Percentiles rank a stretch among this genome's conserved stretches.
Evolutionary conservation across 2,329 filamentous ascomycete species (phyloP).

Genomic region (Didymellaceae sp.): DNA sequence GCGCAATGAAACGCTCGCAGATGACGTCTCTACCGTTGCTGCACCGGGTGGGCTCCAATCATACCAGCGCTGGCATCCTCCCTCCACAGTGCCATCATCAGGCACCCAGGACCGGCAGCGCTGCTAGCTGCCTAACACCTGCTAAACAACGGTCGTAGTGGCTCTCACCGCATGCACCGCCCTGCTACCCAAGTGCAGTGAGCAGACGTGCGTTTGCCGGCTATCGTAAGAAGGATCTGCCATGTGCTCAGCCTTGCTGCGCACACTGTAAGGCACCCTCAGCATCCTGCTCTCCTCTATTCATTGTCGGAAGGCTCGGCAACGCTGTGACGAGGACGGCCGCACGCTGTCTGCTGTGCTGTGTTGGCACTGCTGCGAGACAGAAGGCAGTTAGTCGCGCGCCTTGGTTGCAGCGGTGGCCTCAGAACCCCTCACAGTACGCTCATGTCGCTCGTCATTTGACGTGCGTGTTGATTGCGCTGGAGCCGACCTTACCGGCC

Average conservation of each 20-base stretch:
- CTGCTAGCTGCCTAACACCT: conserved; percentile 11
- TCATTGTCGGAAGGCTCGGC: conserved; percentile 10
- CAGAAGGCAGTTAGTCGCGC: conserved; percentile 18
- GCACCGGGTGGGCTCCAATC: conserved; percentile 20
- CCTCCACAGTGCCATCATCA: conserved; percentile 24
- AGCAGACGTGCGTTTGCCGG: conserved; percentile 11
- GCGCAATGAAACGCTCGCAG: conserved; percentile 22
- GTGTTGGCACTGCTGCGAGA: conserved; percentile 26
- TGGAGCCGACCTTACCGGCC: conserved; percentile 23
- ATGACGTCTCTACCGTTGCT: conserved; percentile 29
- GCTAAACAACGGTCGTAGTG: conserved; percentile 11
- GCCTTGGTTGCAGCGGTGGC: conserved; percentile 19
- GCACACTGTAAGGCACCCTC: conserved; percentile 8
- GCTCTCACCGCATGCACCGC: conserved; percentile 20
- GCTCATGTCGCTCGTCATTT: conserved; percentile 23
- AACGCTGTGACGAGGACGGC: conserved; percentile 3
- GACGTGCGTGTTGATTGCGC: conserved; percentile 16
- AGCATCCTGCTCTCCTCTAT: conserved; percentile 3
- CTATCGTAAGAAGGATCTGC: conserved; percentile 4
- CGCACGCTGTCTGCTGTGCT: conserved; percentile 16
- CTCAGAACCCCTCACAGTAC: conserved; percentile 15
- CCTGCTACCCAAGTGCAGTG: no score
- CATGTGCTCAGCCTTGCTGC: conserved; percentile 15
- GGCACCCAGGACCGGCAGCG: conserved; percentile 13
- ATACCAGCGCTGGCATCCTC: conserved; percentile 13